Percentiles rank a stretch among this genome's conserved stretches.
Conservation (phyloP, 73 alveolate species). For the Symbiodinium pilosum region DNA sequence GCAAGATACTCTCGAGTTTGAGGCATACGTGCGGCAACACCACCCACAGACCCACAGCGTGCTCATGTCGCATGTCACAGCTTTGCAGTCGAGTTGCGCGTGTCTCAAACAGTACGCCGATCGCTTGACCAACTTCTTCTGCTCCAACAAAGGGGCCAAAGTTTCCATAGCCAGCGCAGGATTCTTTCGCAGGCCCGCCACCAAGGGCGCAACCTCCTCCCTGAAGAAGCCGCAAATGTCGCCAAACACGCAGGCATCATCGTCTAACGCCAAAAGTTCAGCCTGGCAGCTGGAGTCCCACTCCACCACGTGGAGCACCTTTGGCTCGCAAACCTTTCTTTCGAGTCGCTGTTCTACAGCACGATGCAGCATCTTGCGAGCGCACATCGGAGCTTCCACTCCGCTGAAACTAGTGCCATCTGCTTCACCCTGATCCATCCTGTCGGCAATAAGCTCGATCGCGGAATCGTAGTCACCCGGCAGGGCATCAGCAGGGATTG, state of each 20-base stretch:
- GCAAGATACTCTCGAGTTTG: too few species aligned
- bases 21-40: too few species aligned
- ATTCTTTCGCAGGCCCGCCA: not conserved
- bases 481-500: not conserved
- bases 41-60: too few species aligned
- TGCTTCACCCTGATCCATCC: not conserved
- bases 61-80: too few species aligned
- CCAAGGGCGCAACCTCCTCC: not conserved
- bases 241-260: not conserved
- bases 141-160: conserved; percentile 17
- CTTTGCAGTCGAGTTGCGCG: not conserved
- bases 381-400: not conserved
- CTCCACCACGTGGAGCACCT: not conserved
- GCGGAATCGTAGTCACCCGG: not conserved
- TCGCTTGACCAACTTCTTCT: not conserved
- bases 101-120: conserved; percentile 24
- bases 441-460: not conserved
- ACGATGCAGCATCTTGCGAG: not conserved
- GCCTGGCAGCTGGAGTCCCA: not conserved
- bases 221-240: conserved; percentile 54
- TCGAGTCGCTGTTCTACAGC: not conserved
- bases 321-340: not conserved
- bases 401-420: conserved; percentile 7
- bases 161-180: conserved; percentile 36
- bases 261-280: not conserved